Evolutionary conservation across 2,329 filamentous ascomycete genomes (phyloP), one percentile per base, ranked within the genome.

Genomic region (Cucurbitaria berberidis): DNA sequence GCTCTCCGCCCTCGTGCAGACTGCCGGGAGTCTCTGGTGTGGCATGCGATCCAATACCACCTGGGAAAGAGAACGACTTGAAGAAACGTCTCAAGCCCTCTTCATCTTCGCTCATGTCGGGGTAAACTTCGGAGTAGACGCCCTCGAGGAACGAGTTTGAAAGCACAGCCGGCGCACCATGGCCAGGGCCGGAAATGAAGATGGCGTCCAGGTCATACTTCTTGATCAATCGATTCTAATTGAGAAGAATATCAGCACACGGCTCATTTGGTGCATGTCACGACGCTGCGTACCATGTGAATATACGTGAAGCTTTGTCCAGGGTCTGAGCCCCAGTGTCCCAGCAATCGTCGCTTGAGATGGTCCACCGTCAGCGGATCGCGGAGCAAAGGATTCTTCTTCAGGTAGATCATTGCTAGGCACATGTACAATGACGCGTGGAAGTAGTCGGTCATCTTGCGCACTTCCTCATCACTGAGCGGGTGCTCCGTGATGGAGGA

Each of bases 61-160:
- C 89, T 0, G 89, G 89, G 75, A 92, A 92, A 1, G 89, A 91
- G 77, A 93, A 93, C 60, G 88, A 85, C 77, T 91, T 91, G 84
- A 92, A 91, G 80, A 92, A 91, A 55, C 81, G 83, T 64, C 86
- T 84, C 81, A 93, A 78, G 22, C 89, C 89, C 52, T 87, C 83
- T 34, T 82, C 75, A 67, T 89, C 84, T 63, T 89, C 84, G 2
- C 85, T 84, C 77, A 88, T 90, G 53, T 89, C 84, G 2, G 89
- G 88, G 63, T 91, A 93, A 21, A 91, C 85, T 67, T 92, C 89
- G 1, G 86, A 86, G 75, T 92, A 92, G 36, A 87, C 85, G 27
- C 89, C 89, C 68, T 93, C 89, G 13, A 93, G 82, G 66, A 90
- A 93, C 13, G 87, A 86, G 73, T 91, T 89, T 0, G 89, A 89